Evolutionary conservation across 2,329 filamentous ascomycete genomes (phyloP).

Genomic region (Tolypocladium sp.): DNA sequence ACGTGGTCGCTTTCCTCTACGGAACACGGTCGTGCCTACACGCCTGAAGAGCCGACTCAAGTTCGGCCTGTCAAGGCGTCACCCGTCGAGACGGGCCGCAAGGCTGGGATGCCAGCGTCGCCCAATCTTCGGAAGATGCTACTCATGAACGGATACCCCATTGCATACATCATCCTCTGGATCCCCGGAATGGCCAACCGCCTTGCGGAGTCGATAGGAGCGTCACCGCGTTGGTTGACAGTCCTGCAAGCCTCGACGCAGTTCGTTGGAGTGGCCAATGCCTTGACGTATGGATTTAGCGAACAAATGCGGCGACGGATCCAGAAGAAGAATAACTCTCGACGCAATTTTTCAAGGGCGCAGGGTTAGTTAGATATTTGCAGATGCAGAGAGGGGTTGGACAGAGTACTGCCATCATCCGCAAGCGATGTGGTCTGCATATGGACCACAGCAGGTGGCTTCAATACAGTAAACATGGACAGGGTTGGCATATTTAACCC

Average conservation of each 20-base stretch:
- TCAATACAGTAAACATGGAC: too few relatives aligned
- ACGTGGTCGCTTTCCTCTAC: not conserved
- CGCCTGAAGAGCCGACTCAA: not conserved
- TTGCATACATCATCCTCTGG: conserved; percentile 27
- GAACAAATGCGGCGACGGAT: conserved; percentile 13
- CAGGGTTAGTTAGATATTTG: not conserved
- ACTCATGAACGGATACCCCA: conserved; percentile 26
- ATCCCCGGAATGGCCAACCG: conserved; percentile 26
- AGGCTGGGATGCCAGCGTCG: conserved; percentile 3
- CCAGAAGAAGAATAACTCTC: not conserved
- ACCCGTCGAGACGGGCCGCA: not conserved
- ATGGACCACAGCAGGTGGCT: not conserved
- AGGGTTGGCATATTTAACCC: too few relatives aligned
- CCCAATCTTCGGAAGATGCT: conserved; percentile 20
- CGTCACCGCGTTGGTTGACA: conserved; percentile 10
- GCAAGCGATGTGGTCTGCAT: not conserved
- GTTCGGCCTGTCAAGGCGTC: not conserved
- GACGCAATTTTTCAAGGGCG: not conserved
- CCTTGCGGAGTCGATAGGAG: conserved; percentile 15
- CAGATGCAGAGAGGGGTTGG: not conserved
- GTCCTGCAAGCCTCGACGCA: conserved; percentile 25
- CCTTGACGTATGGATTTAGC: conserved; percentile 27
- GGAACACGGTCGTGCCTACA: not conserved
- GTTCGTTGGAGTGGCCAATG: conserved; percentile 27
- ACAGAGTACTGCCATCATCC: not conserved